Evolutionary conservation across 495 filamentous ascomycete genomes (phyloP).

Genomic region (Aspergillus biplanus): DNA sequence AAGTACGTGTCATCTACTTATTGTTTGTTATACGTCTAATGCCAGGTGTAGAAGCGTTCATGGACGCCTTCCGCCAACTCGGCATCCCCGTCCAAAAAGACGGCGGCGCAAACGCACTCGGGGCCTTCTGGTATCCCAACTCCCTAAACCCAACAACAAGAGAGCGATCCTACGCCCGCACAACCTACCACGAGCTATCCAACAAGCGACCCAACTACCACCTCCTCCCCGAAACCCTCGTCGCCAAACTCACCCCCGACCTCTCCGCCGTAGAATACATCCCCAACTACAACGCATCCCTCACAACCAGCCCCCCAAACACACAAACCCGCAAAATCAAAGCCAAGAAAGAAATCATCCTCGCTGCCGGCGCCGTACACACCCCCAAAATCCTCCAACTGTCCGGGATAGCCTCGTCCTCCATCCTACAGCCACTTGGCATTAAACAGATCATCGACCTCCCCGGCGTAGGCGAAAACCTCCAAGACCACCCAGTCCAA

Average conservation of each 20-base stretch:
- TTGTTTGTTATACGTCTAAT: background rate
- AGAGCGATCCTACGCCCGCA: slow-evolving; percentile 7
- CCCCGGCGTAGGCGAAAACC: slow-evolving; percentile 56
- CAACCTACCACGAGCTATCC: slow-evolving; percentile 4
- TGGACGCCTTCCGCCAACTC: slow-evolving; percentile 5
- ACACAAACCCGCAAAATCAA: slow-evolving; percentile 37
- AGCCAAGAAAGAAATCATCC: slow-evolving; percentile 56
- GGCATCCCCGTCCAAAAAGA: slow-evolving; percentile 9
- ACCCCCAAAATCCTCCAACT: slow-evolving; percentile 60
- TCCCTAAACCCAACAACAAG: slow-evolving; percentile 1
- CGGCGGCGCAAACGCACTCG: slow-evolving; percentile 5
- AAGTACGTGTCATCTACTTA: background rate
- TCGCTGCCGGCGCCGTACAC: slow-evolving; percentile 57
- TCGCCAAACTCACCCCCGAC: slow-evolving; percentile 1
- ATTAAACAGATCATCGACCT: slow-evolving; percentile 49
- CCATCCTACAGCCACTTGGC: slow-evolving; percentile 43
- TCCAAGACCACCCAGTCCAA: slow-evolving; percentile 55
- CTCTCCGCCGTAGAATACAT: slow-evolving; percentile 14
- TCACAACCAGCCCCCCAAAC: slow-evolving; percentile 5
- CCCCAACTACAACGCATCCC: background rate
- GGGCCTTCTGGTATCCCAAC: slow-evolving; percentile 11
- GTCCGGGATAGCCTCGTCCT: slow-evolving; percentile 52
- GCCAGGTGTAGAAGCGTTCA: background rate
- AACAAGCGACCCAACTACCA: slow-evolving; percentile 8
- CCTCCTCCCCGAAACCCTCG: slow-evolving; percentile 3